Percentiles rank a stretch among this genome's conserved stretches.
Conservation (phyloP, 257 asterid genomes). For the Striga asiatica region DNA sequence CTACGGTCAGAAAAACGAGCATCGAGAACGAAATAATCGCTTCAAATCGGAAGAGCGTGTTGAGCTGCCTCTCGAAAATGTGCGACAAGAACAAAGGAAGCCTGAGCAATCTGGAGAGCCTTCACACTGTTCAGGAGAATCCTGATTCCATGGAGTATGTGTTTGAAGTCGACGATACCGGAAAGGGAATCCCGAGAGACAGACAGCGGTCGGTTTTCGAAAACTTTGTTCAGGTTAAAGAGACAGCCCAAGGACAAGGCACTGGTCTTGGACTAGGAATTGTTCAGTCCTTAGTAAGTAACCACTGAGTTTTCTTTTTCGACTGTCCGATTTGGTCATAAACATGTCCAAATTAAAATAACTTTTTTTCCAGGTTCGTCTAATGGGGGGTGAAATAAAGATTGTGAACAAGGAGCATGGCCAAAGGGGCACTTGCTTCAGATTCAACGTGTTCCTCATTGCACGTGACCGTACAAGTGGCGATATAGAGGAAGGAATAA, state of each 20-base stretch:
- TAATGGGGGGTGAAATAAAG: slow-evolving; percentile 42
- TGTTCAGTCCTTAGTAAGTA: slow-evolving; percentile 28
- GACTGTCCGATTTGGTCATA: neutral
- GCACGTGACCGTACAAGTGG: neutral
- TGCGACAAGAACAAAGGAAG: neutral
- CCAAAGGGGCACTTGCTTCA: slow-evolving; percentile 35
- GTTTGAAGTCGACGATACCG: slow-evolving; percentile 41
- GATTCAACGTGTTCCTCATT: slow-evolving; percentile 18
- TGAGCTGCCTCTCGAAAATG: neutral
- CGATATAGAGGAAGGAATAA: slow-evolving; percentile 10
- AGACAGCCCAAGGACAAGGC: slow-evolving; percentile 25
- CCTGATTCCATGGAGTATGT: slow-evolving; percentile 17
- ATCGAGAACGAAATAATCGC: slow-evolving; percentile 19
- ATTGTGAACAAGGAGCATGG: slow-evolving; percentile 30
- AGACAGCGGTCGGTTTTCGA: slow-evolving; percentile 32
- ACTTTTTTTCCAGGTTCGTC: slow-evolving; percentile 17
- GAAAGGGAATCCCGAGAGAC: slow-evolving; percentile 36
- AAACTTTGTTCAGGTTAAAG: slow-evolving; percentile 40
- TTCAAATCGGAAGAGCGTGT: neutral
- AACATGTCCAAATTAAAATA: neutral
- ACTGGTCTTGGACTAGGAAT: slow-evolving; percentile 43
- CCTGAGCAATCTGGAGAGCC: neutral
- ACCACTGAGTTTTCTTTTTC: neutral
- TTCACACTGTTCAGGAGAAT: neutral
- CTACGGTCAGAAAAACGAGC: slow-evolving; percentile 22